These are phyloP conservation scores for Quercus agrifolia DNA, from an alignment of 306 rosid genomes.

Conservation along the genomic window DNA sequence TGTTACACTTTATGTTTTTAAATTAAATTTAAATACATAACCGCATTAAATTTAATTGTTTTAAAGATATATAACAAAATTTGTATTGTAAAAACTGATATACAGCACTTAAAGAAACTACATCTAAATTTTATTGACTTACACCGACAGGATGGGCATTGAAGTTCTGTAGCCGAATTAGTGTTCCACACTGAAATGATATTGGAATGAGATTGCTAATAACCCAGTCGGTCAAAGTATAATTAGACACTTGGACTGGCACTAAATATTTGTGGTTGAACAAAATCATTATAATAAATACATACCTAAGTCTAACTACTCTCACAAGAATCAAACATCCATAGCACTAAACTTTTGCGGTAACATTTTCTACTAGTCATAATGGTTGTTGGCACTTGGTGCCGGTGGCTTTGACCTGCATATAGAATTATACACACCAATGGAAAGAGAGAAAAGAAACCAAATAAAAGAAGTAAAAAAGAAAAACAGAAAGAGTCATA, in stretches of 20 bases:
- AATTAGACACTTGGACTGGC: slow-evolving; percentile 8
- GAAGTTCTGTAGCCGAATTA: neutral
- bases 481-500: no score
- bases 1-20: no score
- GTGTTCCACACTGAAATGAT: neutral
- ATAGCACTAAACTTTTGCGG: neutral
- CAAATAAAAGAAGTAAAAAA: neutral
- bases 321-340: neutral
- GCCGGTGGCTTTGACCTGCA: neutral
- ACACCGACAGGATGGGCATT: neutral
- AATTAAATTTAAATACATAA: no score
- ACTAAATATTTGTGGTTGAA: slow-evolving; percentile 3
- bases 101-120: no score
- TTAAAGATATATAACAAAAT: no score
- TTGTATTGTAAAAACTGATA: no score
- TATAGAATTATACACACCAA: neutral
- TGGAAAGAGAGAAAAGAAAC: neutral
- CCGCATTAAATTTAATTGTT: no score
- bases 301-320: neutral
- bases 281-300: neutral
- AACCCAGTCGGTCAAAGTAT: neutral
- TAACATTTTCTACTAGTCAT: neutral
- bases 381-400: slow-evolving; percentile 5
- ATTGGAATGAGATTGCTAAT: neutral
- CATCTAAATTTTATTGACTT: neutral